phyloP scores from a whole-genome alignment of 768 basidiomycete genomes.

The Kwoniella heveanensis region DNA sequence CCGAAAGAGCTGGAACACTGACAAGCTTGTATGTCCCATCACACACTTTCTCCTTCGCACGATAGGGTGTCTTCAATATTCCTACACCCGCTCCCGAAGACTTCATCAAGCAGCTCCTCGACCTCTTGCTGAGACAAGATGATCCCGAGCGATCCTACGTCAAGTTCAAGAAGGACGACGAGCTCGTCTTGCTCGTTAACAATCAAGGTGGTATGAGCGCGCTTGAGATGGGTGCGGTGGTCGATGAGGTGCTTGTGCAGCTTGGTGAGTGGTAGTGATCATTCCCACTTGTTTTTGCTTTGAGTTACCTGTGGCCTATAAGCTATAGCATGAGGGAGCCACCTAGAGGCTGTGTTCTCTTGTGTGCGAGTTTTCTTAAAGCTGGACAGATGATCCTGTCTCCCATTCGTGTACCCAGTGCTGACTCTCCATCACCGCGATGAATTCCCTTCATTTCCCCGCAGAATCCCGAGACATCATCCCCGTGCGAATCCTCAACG shows the following conservation, averaged over 20 bases:
- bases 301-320: no score
- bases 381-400: neutral
- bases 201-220: conserved; percentile 84
- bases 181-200: conserved; percentile 72
- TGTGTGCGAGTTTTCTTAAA: no score
- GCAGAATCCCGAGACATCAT: conserved; percentile 47
- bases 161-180: conserved; percentile 49
- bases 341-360: no score
- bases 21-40: no score
- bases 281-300: no score
- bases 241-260: conserved; percentile 61
- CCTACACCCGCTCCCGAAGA: conserved; percentile 67
- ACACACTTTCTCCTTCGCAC: neutral
- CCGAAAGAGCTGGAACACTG: neutral
- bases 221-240: conserved; percentile 74
- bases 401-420: neutral
- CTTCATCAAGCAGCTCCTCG: conserved; percentile 71
- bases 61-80: conserved; percentile 51
- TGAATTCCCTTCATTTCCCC: neutral
- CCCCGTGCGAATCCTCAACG: conserved; percentile 60
- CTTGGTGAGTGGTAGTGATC: conserved; percentile 59
- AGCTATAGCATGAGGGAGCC: no score
- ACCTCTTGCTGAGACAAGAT: conserved; percentile 67
- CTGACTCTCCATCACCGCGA: neutral
- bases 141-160: conserved; percentile 69